Percentiles rank a stretch among this genome's conserved stretches.
These are phyloP conservation scores for Penstemon barbatus DNA, from an alignment of 257 asterid species.

Conservation along the genomic window DNA sequence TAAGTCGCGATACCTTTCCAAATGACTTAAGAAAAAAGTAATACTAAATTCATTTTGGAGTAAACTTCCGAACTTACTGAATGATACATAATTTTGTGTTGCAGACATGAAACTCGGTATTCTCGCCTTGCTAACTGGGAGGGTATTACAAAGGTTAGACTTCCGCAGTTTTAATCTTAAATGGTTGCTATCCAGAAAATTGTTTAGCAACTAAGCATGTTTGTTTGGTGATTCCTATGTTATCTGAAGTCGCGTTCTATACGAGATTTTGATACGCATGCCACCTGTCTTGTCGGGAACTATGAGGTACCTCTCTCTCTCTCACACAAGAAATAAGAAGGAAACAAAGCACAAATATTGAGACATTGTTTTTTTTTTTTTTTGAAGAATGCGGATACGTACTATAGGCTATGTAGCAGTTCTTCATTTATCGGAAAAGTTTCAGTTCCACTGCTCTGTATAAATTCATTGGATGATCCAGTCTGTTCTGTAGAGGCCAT, in stretches of 20 bases:
- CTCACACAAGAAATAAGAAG: not conserved
- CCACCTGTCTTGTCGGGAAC: constrained; percentile 78
- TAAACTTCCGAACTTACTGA: constrained; percentile 10
- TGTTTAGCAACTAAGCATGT: constrained; percentile 13
- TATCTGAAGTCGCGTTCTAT: constrained; percentile 59
- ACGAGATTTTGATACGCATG: constrained; percentile 74
- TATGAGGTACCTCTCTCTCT: constrained; percentile 51
- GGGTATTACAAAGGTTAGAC: constrained; percentile 62
- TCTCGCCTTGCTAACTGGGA: constrained; percentile 87
- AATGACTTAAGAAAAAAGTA: not conserved
- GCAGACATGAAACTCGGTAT: constrained; percentile 71
- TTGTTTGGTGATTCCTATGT: constrained; percentile 16
- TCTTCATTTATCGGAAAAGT: constrained; percentile 53
- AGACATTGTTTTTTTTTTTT: constrained; percentile 1
- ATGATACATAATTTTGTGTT: constrained; percentile 17
- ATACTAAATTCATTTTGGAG: not conserved
- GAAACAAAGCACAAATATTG: not conserved
- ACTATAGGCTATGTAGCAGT: constrained; percentile 69
- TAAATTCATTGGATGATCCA: constrained; percentile 77
- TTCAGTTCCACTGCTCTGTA: constrained; percentile 63
- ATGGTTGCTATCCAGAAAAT: not conserved
- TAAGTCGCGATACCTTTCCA: constrained; percentile 39
- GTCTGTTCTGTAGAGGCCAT: constrained; percentile 74
- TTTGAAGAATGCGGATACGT: constrained; percentile 67
- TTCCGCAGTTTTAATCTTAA: constrained; percentile 3